phyloP scores from a whole-genome alignment of 805 yeast species.

The Hanseniaspora lachancei region DNA sequence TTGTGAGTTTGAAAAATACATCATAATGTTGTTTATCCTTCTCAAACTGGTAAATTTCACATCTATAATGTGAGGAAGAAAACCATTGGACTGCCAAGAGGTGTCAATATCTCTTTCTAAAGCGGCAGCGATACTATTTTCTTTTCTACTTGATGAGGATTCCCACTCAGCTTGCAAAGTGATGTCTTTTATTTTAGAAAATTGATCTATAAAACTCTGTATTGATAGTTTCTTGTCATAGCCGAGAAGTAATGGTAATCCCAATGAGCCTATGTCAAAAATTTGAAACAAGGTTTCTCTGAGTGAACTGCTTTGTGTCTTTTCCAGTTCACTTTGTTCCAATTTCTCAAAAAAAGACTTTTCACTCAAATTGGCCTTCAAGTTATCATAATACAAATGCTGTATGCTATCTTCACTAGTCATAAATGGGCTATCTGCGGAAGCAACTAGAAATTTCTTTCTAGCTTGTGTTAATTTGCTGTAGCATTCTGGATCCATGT shows the following conservation, averaged over 20 bases:
- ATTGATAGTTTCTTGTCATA: not conserved
- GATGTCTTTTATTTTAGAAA: conserved; percentile 42
- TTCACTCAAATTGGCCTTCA: not conserved
- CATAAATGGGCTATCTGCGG: no score
- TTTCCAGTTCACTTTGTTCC: not conserved
- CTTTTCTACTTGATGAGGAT: conserved; percentile 61
- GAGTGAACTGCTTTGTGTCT: not conserved
- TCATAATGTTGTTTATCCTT: conserved; percentile 48
- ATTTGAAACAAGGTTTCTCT: not conserved
- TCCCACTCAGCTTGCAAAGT: conserved; percentile 77
- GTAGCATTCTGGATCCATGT: no score
- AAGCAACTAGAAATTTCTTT: no score
- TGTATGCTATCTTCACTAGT: not conserved
- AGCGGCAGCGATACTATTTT: conserved; percentile 57
- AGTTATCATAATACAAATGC: not conserved
- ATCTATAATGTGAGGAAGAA: conserved; percentile 71
- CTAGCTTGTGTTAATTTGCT: no score
- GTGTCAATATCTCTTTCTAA: conserved; percentile 58
- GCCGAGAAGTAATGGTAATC: not conserved
- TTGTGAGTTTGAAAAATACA: conserved; percentile 53
- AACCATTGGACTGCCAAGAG: conserved; percentile 94
- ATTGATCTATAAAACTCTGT: not conserved
- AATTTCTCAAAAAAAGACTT: not conserved
- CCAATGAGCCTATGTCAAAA: not conserved
- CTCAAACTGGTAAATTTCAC: conserved; percentile 71